A percentile compares a stretch with the other conserved stretches of the same genome.
Conservation (phyloP, 305 asterid genomes). For the Withania somnifera region DNA sequence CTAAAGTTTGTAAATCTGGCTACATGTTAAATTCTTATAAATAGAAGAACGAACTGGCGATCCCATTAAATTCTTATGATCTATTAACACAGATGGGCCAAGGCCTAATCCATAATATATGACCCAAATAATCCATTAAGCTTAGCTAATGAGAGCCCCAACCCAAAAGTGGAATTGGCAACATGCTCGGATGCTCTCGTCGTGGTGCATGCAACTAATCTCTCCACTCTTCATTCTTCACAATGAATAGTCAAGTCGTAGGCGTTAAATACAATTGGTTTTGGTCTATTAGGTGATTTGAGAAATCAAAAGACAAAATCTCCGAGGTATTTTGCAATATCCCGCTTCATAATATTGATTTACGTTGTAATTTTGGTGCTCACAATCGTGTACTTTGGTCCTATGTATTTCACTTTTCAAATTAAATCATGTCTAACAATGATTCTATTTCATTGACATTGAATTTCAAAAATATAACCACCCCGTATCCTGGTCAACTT, state of each 20-base stretch:
- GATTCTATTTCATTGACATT: not conserved
- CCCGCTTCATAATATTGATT: not conserved
- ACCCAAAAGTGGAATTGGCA: not conserved
- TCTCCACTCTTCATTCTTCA: not conserved
- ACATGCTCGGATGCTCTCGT: not conserved
- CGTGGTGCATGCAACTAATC: not conserved
- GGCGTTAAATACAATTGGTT: no score
- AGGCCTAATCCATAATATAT: not conserved
- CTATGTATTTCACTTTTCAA: not conserved
- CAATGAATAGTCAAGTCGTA: no score
- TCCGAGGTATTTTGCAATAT: not conserved
- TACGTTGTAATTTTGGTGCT: not conserved
- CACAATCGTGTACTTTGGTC: not conserved
- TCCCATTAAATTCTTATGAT: no score
- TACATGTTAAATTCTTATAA: no score
- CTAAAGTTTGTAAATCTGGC: no score
- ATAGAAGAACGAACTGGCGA: no score
- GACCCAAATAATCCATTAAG: not conserved
- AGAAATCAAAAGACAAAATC: not conserved
- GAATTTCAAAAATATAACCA: no score
- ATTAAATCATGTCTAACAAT: not conserved
- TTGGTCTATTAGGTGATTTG: not conserved
- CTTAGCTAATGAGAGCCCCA: not conserved
- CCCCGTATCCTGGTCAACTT: no score
- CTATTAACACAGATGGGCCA: no score